Conservation (phyloP, 805 yeast species). For the Kodamaea lidongshanica region DNA sequence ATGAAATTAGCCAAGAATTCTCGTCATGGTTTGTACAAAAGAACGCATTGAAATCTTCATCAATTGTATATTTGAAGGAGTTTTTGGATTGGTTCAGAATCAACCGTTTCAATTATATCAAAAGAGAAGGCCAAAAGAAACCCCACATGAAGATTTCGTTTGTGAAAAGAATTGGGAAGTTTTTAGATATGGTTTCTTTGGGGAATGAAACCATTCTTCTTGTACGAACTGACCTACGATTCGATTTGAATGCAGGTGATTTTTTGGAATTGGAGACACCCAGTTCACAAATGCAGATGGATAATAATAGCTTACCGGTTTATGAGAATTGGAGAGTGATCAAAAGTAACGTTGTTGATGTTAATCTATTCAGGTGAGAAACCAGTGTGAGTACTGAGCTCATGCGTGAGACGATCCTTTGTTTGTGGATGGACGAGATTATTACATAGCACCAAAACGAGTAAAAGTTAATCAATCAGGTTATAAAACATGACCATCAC, state of each 20-base stretch:
- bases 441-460: no score
- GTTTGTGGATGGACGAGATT: no score
- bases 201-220: constrained; percentile 2
- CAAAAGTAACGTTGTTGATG: no score
- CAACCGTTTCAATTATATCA: constrained; percentile 7
- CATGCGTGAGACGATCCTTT: no score
- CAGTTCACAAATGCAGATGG: no score
- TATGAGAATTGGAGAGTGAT: no score
- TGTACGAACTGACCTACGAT: constrained; percentile 7
- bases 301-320: no score
- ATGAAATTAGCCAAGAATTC: constrained; percentile 4
- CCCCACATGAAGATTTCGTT: neutral
- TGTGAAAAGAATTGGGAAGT: constrained; percentile 7
- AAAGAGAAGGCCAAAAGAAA: neutral
- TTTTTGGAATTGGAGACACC: constrained; percentile 5
- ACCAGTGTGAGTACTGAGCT: no score
- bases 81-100: constrained; percentile 10
- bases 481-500: no score
- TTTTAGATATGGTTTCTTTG: constrained; percentile 7
- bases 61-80: neutral
- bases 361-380: no score
- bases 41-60: neutral
- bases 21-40: neutral
- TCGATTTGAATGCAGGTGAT: constrained; percentile 5
- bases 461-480: no score